These are phyloP conservation scores for Naganishia cerealis DNA, from an alignment of 1,284 basidiomycete genomes.

Conservation along the genomic window DNA sequence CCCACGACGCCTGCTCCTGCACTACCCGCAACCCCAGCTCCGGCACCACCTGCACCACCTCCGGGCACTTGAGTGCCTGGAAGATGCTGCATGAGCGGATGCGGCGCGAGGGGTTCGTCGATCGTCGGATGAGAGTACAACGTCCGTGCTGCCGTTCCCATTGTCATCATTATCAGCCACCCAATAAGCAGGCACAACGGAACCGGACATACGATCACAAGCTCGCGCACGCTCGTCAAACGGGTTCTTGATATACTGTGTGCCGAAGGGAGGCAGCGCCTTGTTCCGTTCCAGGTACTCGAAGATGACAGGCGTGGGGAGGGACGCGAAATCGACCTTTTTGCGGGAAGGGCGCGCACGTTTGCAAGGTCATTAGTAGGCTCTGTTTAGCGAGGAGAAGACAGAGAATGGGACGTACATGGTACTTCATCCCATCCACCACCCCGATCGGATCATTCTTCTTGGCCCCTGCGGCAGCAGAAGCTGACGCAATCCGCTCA, in stretches of 20 bases:
- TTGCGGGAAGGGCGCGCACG: no score
- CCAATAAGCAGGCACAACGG: background rate
- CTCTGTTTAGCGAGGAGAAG: no score
- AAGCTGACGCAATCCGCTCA: background rate
- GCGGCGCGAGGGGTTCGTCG: conserved; percentile 13
- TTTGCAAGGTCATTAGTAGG: no score
- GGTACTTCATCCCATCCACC: conserved; percentile 17
- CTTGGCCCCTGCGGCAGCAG: background rate
- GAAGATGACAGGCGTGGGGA: conserved; percentile 20
- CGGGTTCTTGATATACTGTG: conserved; percentile 22
- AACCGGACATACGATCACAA: conserved; percentile 26
- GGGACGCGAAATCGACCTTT: conserved; percentile 21
- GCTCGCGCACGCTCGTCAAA: conserved; percentile 25
- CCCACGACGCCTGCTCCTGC: background rate
- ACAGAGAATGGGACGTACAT: background rate
- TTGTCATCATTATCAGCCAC: background rate
- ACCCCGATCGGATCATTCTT: conserved; percentile 15
- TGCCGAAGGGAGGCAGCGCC: conserved; percentile 29
- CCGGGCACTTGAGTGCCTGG: conserved; percentile 7
- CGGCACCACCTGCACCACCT: background rate
- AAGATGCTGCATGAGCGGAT: conserved; percentile 26
- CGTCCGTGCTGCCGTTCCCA: conserved; percentile 1
- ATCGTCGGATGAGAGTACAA: conserved; percentile 20
- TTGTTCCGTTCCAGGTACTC: conserved; percentile 33
- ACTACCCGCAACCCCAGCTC: background rate